Conservation (phyloP, 345 rosid genomes). For the rapeseed (Brassica napus) region Da-Ae NC_063446.1:18127001-18127500, state of each 20-base stretch:
- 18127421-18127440: not conserved
- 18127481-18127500: slow-evolving; percentile 4
- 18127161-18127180: not conserved
- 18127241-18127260: not conserved
- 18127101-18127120: not conserved
- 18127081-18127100: not conserved
- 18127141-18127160: not conserved
- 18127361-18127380: slow-evolving; percentile 4
- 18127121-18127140: not conserved
- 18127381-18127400: not conserved
- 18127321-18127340: slow-evolving; percentile 2
- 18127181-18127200: not conserved
- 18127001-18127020: not conserved
- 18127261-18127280: not conserved
- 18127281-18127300: not conserved
- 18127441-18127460: not conserved
- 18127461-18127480: not conserved
- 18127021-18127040: not conserved
- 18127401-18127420: not conserved
- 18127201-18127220: not conserved
- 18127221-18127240: not conserved
- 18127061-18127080: not conserved
- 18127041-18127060: not conserved
- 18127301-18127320: not conserved
- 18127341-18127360: not conserved